Evolutionary conservation across 441 rosid species (phyloP).

Genomic region (Sinapis alba): DNA sequence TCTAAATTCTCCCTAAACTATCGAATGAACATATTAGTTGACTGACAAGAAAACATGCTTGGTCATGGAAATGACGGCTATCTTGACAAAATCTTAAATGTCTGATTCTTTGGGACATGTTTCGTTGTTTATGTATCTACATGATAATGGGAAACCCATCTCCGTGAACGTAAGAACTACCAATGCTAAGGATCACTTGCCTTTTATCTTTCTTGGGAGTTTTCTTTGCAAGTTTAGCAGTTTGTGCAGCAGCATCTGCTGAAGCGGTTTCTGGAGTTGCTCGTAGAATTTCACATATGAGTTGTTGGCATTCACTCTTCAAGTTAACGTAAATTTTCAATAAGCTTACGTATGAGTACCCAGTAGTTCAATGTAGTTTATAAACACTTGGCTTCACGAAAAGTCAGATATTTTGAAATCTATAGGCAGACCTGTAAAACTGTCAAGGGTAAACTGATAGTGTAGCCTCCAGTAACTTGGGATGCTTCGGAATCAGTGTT

Average conservation of each 20-base stretch:
- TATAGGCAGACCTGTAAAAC: not conserved
- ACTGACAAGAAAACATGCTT: conserved; percentile 8
- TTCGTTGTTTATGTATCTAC: conserved; percentile 11
- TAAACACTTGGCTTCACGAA: not conserved
- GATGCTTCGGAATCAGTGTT: not conserved
- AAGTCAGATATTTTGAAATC: not conserved
- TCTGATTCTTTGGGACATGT: conserved; percentile 12
- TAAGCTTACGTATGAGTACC: conserved; percentile 24
- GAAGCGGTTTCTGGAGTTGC: conserved; percentile 99
- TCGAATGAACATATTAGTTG: conserved; percentile 19
- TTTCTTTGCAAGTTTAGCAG: conserved; percentile 94
- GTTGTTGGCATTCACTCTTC: conserved; percentile 99
- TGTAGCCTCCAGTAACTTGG: not conserved
- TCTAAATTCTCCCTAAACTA: conserved; percentile 6
- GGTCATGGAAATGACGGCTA: conserved; percentile 10
- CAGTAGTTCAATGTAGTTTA: conserved; percentile 16
- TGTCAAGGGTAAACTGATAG: not conserved
- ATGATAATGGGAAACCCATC: conserved; percentile 21
- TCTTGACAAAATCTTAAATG: conserved; percentile 10
- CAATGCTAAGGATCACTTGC: conserved; percentile 47
- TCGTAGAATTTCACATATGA: conserved; percentile 96
- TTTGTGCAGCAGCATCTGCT: conserved; percentile 96
- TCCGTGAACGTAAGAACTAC: conserved; percentile 23
- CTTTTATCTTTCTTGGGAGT: conserved; percentile 74
- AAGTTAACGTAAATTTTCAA: conserved; percentile 27